Base-by-base conservation (phyloP, 352 stramenopile species). In the Globisporangium nagaii region DNA sequence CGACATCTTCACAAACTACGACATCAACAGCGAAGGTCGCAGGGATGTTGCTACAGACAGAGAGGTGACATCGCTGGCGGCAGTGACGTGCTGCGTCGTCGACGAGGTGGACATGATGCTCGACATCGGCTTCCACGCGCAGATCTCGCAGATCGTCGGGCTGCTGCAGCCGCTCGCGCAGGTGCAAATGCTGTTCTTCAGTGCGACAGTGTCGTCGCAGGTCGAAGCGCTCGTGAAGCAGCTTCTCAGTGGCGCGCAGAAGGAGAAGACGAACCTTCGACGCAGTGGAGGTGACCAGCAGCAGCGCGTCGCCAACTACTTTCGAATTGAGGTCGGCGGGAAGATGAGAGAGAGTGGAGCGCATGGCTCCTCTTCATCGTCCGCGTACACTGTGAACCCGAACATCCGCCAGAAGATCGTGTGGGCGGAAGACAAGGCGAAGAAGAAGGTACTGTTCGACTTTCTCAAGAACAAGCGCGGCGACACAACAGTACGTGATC, bases 31-130 rank as follows among this genome's bases (percentile, higher is more conserved):
- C 30, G 22, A 19, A 11, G 17, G 25, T 13, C n/a, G n/a, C n/a
- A 19, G 56, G 4, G 44, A 53, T 6, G 34, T n/a, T 12, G 43
- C 45, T 6, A 32, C 24, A 22, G 34, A 12, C 0, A 30, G 24
- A 2, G 30, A 64, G 19, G 19, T 58, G 8, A 24, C 43, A 8
- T 42, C 66, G 30, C 46, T 79, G 17, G 42, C 59, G 11, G 55
- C 68, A 11, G 70, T 80, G n/a, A 66, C 66, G 11, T 74, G 64
- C 15, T 88, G 77, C 44, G 62, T 90, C 1, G 48, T 92, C 28
- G 82, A 92, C 52, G 82, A 92, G 73, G 75, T 89, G 17, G 82
- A 92, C 51, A 66, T 81, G 51, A 86, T 92, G 74, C 56, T 89
- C 37, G 75, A 73, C 41, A 60, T 73, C 41, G 79, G 75, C 1